Conservation (phyloP, 192 early-diverging fungal species). For the Linnemannia hyalina region DNA sequence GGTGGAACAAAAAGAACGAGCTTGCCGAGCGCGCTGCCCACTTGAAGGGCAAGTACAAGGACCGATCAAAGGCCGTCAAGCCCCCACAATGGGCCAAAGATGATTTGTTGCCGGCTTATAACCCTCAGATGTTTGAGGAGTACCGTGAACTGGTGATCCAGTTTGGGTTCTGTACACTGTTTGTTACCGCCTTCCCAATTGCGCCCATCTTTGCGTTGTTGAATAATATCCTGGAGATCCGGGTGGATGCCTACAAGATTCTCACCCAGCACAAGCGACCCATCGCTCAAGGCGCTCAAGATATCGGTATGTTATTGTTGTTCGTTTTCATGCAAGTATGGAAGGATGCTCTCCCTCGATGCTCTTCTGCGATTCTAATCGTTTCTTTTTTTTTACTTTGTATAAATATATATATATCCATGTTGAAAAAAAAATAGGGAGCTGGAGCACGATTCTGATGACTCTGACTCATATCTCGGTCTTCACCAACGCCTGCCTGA, state of each 20-base stretch:
- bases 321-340: background rate
- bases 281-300: constrained; percentile 47
- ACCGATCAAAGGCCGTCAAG: constrained; percentile 27
- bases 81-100: constrained; percentile 65
- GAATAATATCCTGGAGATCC: constrained; percentile 71
- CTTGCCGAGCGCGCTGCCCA: constrained; percentile 20
- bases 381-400: background rate
- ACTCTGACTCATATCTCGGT: constrained; percentile 55
- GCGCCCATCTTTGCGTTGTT: constrained; percentile 75
- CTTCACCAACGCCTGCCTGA: constrained; percentile 54
- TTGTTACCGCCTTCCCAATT: constrained; percentile 76
- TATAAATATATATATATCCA: background rate
- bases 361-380: background rate
- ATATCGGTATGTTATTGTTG: constrained; percentile 38
- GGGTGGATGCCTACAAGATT: constrained; percentile 67
- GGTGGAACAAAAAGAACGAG: constrained; percentile 52
- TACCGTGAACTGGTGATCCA: constrained; percentile 68
- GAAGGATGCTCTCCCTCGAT: background rate
- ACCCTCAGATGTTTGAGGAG: constrained; percentile 54
- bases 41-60: constrained; percentile 38
- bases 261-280: constrained; percentile 46
- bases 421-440: constrained; percentile 29
- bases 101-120: constrained; percentile 52
- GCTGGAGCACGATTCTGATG: constrained; percentile 54
- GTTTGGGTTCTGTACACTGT: constrained; percentile 79